Base-by-base conservation (phyloP, 2,329 filamentous ascomycete genomes). In the Pseudogymnoascus sp. region DNA sequence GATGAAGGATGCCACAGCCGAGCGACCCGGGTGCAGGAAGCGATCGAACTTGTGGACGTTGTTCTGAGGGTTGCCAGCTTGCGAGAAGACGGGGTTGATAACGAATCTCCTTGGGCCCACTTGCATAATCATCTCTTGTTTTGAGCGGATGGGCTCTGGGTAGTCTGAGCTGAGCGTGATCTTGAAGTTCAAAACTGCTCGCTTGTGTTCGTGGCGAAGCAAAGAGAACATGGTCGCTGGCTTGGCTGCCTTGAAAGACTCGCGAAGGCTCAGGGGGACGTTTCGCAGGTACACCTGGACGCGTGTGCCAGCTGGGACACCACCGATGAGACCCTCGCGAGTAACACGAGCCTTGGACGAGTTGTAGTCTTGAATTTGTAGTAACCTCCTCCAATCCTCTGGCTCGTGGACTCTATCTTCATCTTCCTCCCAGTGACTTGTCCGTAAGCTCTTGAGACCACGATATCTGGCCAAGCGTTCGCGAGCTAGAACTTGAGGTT, bases 41-140 rank as follows among this genome's bases (percentile, higher is more conserved):
- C 92, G 87, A 73, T 90, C 89, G 74, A 91, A 97, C 73, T 99
- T 99, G 81, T 97, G 92, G 12, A 99, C 92, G 70, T 99, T 88
- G 75, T 97, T 97, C 55, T 90, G 89, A 0, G 92, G 96, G 70
- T 87, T 90, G 60, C 92, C 92, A n/a, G 83, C 79, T 70, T 89
- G 84, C 0, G 92, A 96, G 78, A 92, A 96, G 48, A 97, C 78
- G 9, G 94, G 94, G 69, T 94, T 92, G 74, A 96, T 84, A 61
- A 92, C 77, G 69, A 96, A 85, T 57, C 94, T 84, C 58, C 94
- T 86, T 9, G 92, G 85, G 19, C 94, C 94, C 70, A 89, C 95
- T 74, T 97, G 94, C 60, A 95, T 81, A 63, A 99, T 86, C 63
- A 99, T 77, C 71, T 96, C 88, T 67, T 94, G 88, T 79, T 99